Conservation (phyloP, 352 stramenopile genomes). For the Phytophthora meadii region DNA sequence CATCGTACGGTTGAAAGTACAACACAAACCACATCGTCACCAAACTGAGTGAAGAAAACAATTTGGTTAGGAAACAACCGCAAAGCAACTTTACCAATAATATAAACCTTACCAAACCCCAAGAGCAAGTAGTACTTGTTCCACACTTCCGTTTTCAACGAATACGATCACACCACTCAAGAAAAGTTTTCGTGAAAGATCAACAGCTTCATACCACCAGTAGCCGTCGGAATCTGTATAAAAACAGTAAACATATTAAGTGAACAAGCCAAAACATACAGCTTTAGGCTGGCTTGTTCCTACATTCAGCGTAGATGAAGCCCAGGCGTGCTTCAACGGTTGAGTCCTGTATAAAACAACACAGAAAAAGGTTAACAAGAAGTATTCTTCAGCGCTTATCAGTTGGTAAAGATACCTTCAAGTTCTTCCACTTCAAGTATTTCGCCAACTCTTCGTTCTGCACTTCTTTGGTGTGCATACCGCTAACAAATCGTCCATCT, state of each 20-base stretch:
- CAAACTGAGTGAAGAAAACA: slow-evolving; percentile 31
- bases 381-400: no score
- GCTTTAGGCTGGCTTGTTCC: slow-evolving; percentile 1
- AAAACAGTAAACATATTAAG: slow-evolving; percentile 1
- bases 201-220: slow-evolving; percentile 87
- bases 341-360: slow-evolving; percentile 49
- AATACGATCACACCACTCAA: slow-evolving; percentile 79
- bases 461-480: slow-evolving; percentile 67
- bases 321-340: slow-evolving; percentile 69
- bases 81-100: background rate
- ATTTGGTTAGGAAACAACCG: background rate
- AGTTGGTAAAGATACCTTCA: slow-evolving; percentile 40
- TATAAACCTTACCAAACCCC: slow-evolving; percentile 55
- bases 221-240: slow-evolving; percentile 60
- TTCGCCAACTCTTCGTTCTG: slow-evolving; percentile 72
- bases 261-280: no score
- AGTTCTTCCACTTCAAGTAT: slow-evolving; percentile 82
- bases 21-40: slow-evolving; percentile 82
- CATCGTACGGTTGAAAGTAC: slow-evolving; percentile 79
- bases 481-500: slow-evolving; percentile 51
- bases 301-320: slow-evolving; percentile 86
- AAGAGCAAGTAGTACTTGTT: slow-evolving; percentile 73
- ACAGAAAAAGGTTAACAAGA: background rate
- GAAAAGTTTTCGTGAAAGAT: slow-evolving; percentile 81
- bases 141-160: slow-evolving; percentile 70